Percentiles rank a stretch among this genome's conserved stretches.
phyloP scores from a whole-genome alignment of 78 protist species.

The Goniomonas avonlea region DNA sequence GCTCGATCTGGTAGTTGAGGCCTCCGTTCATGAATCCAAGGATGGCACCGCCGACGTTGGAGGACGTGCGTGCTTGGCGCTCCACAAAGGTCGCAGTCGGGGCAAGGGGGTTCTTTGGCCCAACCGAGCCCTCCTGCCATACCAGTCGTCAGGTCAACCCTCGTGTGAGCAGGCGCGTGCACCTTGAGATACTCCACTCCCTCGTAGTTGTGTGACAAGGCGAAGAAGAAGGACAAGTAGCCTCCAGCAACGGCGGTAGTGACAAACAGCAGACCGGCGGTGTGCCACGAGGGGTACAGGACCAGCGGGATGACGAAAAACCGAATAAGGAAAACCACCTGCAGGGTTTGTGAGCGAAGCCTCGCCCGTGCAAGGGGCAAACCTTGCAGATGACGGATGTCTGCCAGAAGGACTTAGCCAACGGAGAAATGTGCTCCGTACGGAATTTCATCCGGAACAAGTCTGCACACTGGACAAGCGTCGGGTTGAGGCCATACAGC shows the following conservation, averaged over 20 bases:
- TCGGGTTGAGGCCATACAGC: background rate
- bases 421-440: background rate
- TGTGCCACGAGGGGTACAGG: background rate
- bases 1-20: conserved; percentile 55
- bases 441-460: background rate
- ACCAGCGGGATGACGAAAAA: background rate
- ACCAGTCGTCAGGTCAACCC: background rate
- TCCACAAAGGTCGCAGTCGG: background rate
- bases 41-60: conserved; percentile 21
- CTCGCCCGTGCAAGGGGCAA: too few species aligned
- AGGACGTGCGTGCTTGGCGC: background rate
- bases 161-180: background rate
- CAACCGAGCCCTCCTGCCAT: too few species aligned
- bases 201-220: conserved; percentile 44
- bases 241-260: background rate
- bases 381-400: background rate
- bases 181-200: too few species aligned
- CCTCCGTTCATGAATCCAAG: conserved; percentile 34
- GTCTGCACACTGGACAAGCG: background rate
- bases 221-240: conserved; percentile 44
- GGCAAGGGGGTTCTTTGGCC: background rate
- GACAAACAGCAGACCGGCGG: background rate
- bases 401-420: background rate
- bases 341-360: too few species aligned
- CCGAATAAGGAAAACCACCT: background rate